phyloP scores from a whole-genome alignment of 2,329 filamentous ascomycete species.

The Trichoderma oligosporum region DNA sequence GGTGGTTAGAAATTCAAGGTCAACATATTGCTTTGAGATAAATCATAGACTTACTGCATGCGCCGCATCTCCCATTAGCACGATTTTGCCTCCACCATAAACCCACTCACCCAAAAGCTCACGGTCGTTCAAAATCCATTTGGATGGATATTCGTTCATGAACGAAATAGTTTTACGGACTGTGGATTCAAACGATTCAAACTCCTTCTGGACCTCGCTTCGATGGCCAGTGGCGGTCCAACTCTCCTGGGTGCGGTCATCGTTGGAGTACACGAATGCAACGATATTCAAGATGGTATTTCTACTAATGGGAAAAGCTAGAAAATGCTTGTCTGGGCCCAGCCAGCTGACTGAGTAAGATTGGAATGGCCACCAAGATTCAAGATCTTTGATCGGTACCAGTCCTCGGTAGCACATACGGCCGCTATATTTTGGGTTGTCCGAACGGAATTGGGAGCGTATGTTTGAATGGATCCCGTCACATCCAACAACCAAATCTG shows the following conservation, averaged over 20 bases:
- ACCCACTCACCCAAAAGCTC: constrained; percentile 12
- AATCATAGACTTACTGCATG: constrained; percentile 42
- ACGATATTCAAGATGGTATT: constrained; percentile 1
- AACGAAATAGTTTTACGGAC: constrained; percentile 11
- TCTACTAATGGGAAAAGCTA: constrained; percentile 11
- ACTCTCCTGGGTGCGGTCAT: constrained; percentile 10
- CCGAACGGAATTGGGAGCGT: constrained; percentile 9
- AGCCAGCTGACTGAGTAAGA: constrained; percentile 8
- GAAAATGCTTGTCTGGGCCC: constrained; percentile 10
- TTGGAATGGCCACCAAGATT: constrained; percentile 6
- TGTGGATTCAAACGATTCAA: background rate
- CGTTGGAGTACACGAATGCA: constrained; percentile 12
- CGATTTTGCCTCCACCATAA: constrained; percentile 4
- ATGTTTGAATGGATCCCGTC: constrained; percentile 24
- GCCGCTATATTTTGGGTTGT: constrained; percentile 10
- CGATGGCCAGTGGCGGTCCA: constrained; percentile 1
- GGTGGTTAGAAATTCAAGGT: background rate
- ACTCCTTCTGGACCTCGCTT: constrained; percentile 9
- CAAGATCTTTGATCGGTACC: constrained; percentile 7
- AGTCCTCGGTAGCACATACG: constrained; percentile 14
- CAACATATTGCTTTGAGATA: constrained; percentile 23
- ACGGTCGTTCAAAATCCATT: constrained; percentile 11
- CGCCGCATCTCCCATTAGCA: constrained; percentile 43
- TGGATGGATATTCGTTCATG: constrained; percentile 11
- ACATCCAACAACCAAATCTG: constrained; percentile 26